Percentiles rank a stretch among this genome's conserved stretches.
Evolutionary conservation across 495 filamentous ascomycete species (phyloP).

Genomic region (Trichoderma orchidacearum): DNA sequence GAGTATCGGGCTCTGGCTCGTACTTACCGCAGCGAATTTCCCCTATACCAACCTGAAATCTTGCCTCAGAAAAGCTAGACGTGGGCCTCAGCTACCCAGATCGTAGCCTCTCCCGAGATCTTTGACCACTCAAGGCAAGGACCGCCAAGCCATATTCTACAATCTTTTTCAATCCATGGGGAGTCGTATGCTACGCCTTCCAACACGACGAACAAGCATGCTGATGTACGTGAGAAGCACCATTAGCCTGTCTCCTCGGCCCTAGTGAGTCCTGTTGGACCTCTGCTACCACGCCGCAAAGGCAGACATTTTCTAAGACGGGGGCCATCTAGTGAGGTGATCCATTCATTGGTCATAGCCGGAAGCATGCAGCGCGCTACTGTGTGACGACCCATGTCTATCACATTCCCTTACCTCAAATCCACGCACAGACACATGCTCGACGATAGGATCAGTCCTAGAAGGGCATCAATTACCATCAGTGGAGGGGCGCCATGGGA

Average conservation of each 20-base stretch:
- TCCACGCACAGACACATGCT: slow-evolving; percentile 1
- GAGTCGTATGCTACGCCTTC: neutral
- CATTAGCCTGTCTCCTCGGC: neutral
- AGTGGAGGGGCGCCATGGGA: neutral
- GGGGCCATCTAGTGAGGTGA: neutral
- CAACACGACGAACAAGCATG: neutral
- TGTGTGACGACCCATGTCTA: neutral
- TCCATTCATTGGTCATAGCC: neutral
- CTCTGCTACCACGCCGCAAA: neutral
- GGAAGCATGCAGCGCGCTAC: neutral
- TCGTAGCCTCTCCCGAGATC: neutral
- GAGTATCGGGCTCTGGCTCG: no score
- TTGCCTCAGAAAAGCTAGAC: neutral
- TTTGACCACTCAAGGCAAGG: no score
- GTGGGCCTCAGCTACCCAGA: neutral
- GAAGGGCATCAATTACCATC: neutral
- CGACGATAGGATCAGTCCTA: neutral
- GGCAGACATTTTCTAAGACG: neutral
- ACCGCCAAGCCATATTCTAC: no score
- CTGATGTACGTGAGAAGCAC: neutral
- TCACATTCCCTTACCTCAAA: neutral
- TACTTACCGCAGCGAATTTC: no score
- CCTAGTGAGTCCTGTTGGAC: neutral
- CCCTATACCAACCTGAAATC: neutral
- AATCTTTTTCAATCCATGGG: neutral